Percentiles rank a stretch among this genome's conserved stretches.
Conservation (phyloP, 2,329 filamentous ascomycete species). For the Fusarium guadeloupense region DNA sequence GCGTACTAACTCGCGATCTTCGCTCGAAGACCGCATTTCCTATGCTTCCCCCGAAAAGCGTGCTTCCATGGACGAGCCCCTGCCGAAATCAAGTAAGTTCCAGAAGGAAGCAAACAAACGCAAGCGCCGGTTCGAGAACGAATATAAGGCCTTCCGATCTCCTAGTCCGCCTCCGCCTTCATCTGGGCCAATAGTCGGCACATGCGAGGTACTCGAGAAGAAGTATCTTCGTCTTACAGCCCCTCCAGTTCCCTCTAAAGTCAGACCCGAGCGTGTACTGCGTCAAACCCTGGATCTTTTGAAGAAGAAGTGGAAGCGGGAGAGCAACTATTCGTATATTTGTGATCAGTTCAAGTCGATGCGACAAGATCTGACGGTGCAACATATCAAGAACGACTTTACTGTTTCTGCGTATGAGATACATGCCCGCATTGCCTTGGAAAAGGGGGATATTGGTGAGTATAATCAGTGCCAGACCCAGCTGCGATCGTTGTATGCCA, state of each 20-base stretch:
- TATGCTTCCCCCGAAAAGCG: conserved; percentile 60
- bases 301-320: conserved; percentile 93
- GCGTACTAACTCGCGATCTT: conserved; percentile 70
- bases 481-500: conserved; percentile 87
- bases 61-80: conserved; percentile 56
- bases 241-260: conserved; percentile 85
- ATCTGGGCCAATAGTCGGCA: conserved; percentile 82
- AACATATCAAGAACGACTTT: conserved; percentile 96
- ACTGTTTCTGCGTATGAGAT: conserved; percentile 97
- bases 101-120: conserved; percentile 91
- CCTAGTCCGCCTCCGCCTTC: conserved; percentile 66
- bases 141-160: conserved; percentile 66
- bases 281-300: conserved; percentile 86
- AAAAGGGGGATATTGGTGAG: conserved; percentile 99
- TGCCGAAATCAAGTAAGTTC: conserved; percentile 81
- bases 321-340: conserved; percentile 95
- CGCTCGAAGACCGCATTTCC: conserved; percentile 80
- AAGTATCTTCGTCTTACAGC: conserved; percentile 93
- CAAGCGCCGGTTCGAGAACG: conserved; percentile 82
- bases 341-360: conserved; percentile 99
- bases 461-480: conserved; percentile 99
- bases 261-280: conserved; percentile 83
- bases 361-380: conserved; percentile 96
- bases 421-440: conserved; percentile 94
- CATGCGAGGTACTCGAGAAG: conserved; percentile 87